Evolutionary conservation across 2,329 filamentous ascomycete genomes (phyloP).

Genomic region (Fusarium protoensiforme): DNA sequence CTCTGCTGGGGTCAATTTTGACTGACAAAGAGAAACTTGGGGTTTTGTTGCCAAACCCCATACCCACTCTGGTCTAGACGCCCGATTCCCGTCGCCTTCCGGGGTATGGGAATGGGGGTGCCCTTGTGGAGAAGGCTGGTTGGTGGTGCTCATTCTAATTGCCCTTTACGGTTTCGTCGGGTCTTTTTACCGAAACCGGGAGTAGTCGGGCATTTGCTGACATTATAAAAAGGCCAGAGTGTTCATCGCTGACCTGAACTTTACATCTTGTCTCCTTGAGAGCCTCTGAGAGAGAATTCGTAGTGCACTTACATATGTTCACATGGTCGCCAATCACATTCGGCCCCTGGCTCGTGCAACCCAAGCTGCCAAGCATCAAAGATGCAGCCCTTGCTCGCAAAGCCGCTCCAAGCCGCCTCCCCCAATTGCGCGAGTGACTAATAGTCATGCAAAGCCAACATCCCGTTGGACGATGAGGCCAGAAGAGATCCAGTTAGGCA

Average conservation of each 20-base stretch:
- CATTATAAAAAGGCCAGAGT: neutral
- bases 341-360: neutral
- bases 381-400: neutral
- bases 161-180: neutral
- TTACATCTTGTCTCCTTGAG: neutral
- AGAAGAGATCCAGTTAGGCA: neutral
- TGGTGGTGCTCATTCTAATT: constrained; percentile 7
- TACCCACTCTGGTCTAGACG: neutral
- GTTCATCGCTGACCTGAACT: neutral
- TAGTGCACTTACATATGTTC: neutral
- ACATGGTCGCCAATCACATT: neutral
- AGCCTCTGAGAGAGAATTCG: neutral
- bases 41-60: neutral
- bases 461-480: neutral
- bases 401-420: neutral
- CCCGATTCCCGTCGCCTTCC: neutral
- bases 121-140: neutral
- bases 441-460: neutral
- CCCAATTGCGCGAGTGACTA: neutral
- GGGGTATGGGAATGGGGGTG: neutral
- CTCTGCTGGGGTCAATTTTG: neutral
- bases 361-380: neutral
- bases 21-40: neutral
- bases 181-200: neutral
- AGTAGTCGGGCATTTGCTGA: neutral